Percentiles rank a stretch among this genome's conserved stretches.
Evolutionary conservation across 2,329 filamentous ascomycete genomes (phyloP).

Genomic region (Cordyceps cicadae): DNA sequence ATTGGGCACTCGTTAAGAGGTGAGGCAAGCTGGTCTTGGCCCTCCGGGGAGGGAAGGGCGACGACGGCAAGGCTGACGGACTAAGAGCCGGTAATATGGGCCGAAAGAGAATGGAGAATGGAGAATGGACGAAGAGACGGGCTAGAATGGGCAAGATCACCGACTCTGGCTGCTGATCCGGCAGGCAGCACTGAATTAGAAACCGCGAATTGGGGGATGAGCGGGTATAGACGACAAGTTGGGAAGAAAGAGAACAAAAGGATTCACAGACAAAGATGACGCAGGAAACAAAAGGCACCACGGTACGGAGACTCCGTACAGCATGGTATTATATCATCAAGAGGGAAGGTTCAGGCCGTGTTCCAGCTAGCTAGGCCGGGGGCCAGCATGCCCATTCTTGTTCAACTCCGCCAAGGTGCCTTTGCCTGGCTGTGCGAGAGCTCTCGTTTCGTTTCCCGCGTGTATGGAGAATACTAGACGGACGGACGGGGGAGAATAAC

Average conservation of each 20-base stretch:
- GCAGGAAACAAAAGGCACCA: conserved; percentile 12
- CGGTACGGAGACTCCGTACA: not conserved
- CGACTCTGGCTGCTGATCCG: conserved; percentile 8
- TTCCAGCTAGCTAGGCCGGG: conserved; percentile 9
- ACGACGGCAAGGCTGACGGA: not conserved
- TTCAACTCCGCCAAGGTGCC: conserved; percentile 10
- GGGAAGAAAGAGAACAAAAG: conserved; percentile 11
- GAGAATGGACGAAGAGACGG: not conserved
- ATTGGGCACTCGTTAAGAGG: conserved; percentile 1
- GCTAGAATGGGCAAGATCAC: not conserved
- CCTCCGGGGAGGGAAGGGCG: not conserved
- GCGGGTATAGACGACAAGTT: not conserved
- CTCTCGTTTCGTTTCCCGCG: conserved; percentile 4
- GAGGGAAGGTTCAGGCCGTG: conserved; percentile 8
- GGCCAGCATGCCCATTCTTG: conserved; percentile 12
- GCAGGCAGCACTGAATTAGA: conserved; percentile 7
- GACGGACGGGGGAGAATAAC: conserved; percentile 2
- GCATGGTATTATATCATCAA: conserved; percentile 11
- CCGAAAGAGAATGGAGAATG: not conserved
- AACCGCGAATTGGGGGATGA: conserved; percentile 2
- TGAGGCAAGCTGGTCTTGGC: not conserved
- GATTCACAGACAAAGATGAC: conserved; percentile 12
- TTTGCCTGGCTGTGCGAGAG: conserved; percentile 10
- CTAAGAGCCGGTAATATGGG: not conserved
- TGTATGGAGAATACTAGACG: conserved; percentile 10